phyloP scores from a whole-genome alignment of 257 asterid species.

The Scutellaria baicalensis region DNA sequence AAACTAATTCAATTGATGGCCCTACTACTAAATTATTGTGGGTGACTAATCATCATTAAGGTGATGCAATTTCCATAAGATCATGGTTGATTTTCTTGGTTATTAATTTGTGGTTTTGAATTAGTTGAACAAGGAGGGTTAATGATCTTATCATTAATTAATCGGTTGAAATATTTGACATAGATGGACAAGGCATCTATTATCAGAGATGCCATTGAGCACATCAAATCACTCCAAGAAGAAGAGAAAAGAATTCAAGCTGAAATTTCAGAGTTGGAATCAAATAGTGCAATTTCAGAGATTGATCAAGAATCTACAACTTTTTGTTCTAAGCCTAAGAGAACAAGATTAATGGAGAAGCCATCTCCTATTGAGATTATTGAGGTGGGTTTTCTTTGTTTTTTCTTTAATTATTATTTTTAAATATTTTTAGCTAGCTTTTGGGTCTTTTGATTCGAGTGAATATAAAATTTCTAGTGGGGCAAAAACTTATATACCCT shows the following conservation, averaged over 20 bases:
- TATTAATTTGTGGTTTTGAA: no score
- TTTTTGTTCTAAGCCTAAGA: slow-evolving; percentile 29
- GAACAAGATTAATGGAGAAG: slow-evolving; percentile 25
- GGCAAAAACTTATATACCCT: no score
- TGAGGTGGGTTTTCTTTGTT: slow-evolving; percentile 35
- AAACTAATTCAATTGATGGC: background rate
- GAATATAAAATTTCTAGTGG: background rate
- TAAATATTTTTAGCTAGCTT: background rate
- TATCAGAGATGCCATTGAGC: slow-evolving; percentile 67
- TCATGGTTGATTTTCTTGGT: background rate
- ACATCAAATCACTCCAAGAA: slow-evolving; percentile 43
- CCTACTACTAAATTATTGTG: background rate
- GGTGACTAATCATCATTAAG: background rate
- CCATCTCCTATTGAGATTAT: slow-evolving; percentile 46
- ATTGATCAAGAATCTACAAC: slow-evolving; percentile 28
- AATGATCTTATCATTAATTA: background rate
- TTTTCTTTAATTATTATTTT: background rate
- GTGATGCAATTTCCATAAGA: background rate
- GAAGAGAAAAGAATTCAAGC: slow-evolving; percentile 46
- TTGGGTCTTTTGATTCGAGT: background rate
- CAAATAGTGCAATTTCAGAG: slow-evolving; percentile 9
- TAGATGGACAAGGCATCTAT: slow-evolving; percentile 87
- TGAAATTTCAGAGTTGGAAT: slow-evolving; percentile 49
- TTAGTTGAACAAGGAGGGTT: background rate
- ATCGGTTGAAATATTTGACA: background rate